Percentiles rank a stretch among this genome's conserved stretches.
These are phyloP conservation scores for Trypanosoma brucei DNA, from an alignment of 208 protist species.

Conservation along the genomic window DNA sequence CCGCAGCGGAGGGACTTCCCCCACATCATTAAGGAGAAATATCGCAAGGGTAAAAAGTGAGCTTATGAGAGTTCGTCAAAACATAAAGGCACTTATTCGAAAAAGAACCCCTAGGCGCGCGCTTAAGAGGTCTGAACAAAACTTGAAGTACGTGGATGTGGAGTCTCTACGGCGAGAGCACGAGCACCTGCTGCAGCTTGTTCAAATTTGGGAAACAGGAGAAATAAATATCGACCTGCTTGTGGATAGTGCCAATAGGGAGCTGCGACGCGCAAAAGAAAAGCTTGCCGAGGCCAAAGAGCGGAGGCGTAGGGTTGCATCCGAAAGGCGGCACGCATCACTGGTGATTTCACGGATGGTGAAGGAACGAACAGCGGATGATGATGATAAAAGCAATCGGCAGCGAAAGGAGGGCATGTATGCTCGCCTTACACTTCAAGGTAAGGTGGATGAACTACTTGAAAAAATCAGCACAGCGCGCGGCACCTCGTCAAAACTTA, in stretches of 20 bases:
- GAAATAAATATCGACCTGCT: conserved; percentile 18
- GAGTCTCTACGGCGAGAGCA: conserved; percentile 29
- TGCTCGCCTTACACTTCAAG: conserved; percentile 38
- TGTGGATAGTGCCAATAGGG: conserved; percentile 36
- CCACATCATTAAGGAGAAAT: background rate
- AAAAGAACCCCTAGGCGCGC: background rate
- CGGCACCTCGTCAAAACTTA: conserved; percentile 26
- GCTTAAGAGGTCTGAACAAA: background rate
- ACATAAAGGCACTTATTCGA: background rate
- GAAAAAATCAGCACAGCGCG: conserved; percentile 27
- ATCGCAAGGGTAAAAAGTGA: conserved; percentile 1
- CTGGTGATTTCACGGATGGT: conserved; percentile 58
- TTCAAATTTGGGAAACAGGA: conserved; percentile 7
- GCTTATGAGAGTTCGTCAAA: conserved; percentile 2
- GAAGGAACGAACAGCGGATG: conserved; percentile 25
- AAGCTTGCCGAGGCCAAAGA: conserved; percentile 38
- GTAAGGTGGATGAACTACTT: conserved; percentile 32
- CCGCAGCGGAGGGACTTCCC: background rate
- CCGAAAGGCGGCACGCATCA: conserved; percentile 55
- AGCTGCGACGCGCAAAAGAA: conserved; percentile 36
- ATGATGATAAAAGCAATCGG: conserved; percentile 35
- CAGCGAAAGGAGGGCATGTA: conserved; percentile 73
- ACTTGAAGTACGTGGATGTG: conserved; percentile 20
- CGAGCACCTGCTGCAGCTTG: conserved; percentile 25
- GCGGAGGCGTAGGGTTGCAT: conserved; percentile 33